phyloP scores from a whole-genome alignment of 768 basidiomycete species.

The Sutorius australiensis region DNA sequence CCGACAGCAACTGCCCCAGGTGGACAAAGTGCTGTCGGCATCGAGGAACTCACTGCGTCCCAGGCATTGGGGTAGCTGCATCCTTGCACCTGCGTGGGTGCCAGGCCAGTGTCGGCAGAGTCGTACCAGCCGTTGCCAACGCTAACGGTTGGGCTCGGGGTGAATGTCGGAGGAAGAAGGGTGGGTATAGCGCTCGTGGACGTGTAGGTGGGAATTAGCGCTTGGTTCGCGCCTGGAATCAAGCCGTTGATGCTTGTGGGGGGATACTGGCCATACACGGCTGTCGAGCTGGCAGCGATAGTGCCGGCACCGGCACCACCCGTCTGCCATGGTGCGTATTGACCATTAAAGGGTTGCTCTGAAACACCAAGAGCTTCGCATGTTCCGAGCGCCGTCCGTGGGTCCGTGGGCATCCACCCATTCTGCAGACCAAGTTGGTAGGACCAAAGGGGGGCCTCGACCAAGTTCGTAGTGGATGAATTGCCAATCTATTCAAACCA shows the following conservation, averaged over 20 bases:
- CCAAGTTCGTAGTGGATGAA: slow-evolving; percentile 45
- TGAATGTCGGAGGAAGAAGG: slow-evolving; percentile 53
- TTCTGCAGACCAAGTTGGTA: slow-evolving; percentile 66
- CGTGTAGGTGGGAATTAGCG: slow-evolving; percentile 59
- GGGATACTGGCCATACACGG: slow-evolving; percentile 50
- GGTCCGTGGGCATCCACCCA: slow-evolving; percentile 79
- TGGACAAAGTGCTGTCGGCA: slow-evolving; percentile 46
- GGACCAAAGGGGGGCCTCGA: slow-evolving; percentile 62
- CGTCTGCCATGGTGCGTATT: slow-evolving; percentile 62
- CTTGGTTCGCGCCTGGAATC: slow-evolving; percentile 33
- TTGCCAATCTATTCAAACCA: slow-evolving; percentile 47
- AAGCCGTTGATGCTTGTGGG: slow-evolving; percentile 47
- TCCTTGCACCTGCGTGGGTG: slow-evolving; percentile 57
- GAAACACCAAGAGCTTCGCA: slow-evolving; percentile 54
- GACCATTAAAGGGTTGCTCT: slow-evolving; percentile 45
- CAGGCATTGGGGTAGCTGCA: slow-evolving; percentile 66
- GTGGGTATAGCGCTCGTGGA: slow-evolving; percentile 55
- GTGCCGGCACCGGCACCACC: slow-evolving; percentile 55
- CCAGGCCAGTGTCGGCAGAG: slow-evolving; percentile 44
- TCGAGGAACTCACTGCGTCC: slow-evolving; percentile 48
- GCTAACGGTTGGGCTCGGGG: slow-evolving; percentile 39
- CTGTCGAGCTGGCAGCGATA: slow-evolving; percentile 39
- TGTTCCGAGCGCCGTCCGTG: slow-evolving; percentile 58
- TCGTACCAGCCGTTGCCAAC: slow-evolving; percentile 59
- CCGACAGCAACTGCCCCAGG: slow-evolving; percentile 5